Conservation (phyloP, 305 asterid species). For the Plantago lanceolata region DNA sequence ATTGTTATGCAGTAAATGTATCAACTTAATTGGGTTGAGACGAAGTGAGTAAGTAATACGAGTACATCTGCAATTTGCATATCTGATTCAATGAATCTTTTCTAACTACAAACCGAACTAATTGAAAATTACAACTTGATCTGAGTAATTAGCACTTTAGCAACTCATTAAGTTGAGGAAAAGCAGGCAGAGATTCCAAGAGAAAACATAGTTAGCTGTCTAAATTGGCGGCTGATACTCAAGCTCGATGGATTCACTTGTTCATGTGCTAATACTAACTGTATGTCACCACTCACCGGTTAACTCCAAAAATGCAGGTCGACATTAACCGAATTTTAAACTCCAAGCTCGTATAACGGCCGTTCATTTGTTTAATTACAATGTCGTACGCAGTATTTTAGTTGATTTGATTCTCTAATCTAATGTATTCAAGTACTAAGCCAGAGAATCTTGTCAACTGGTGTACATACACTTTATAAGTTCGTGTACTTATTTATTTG, state of each 20-base stretch:
- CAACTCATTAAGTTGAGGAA: background rate
- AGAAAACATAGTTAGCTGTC: conserved; percentile 7
- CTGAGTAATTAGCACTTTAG: no score
- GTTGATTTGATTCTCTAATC: background rate
- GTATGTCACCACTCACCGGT: conserved; percentile 4
- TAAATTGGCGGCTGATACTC: conserved; percentile 29
- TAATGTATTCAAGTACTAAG: background rate
- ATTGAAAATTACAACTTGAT: no score
- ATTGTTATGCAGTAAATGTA: no score
- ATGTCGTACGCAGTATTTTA: background rate
- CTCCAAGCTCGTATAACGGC: conserved; percentile 15
- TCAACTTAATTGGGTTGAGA: no score
- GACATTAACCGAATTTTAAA: background rate
- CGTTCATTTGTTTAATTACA: conserved; percentile 16
- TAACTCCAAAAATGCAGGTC: background rate
- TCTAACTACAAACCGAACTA: no score
- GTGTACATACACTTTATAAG: background rate
- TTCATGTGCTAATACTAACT: conserved; percentile 24
- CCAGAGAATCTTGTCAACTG: conserved; percentile 12
- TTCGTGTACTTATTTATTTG: background rate
- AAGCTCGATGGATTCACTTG: conserved; percentile 20
- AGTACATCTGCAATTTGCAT: no score
- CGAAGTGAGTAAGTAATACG: no score
- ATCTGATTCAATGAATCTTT: no score
- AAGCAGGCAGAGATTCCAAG: background rate